Evolutionary conservation across 2,329 filamentous ascomycete species (phyloP), one percentile per base, ranked within the genome.

Genomic region (Alternaria infectoria): DNA sequence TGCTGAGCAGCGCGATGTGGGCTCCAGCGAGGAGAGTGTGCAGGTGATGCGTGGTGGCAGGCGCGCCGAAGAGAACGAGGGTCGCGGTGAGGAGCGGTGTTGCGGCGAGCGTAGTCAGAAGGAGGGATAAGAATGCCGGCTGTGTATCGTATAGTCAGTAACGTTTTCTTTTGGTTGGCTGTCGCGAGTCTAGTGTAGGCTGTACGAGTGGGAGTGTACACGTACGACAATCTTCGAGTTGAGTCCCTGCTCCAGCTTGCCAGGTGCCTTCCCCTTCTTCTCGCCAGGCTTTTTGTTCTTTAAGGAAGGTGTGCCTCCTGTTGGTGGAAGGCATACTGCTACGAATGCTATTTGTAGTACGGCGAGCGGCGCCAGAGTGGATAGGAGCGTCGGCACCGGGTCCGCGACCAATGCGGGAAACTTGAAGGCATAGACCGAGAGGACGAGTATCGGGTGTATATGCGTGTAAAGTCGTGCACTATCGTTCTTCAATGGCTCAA

Each of bases 51-150:
- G 92, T 93, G 30, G 95, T 92, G 57, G 97, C 84, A 0, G 96
- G 96, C 8, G 95, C 96, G 75, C 96, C 96, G 80, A 97, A 96
- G 69, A 98, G 91, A 74, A 98, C 85, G 73, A 96, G 87, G 40
- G 89, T 81, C 46, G 88, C 77, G 77, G 85, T 81, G 47, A 90
- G 82, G 36, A 88, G 74, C 3, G 89, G 88, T 0, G 87, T 84
- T 6, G 85, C 84, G 56, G 88, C 83, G 63, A 87, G 78, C 17
- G 87, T 74, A 13, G 86, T 82, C 7, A 90, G 81, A 49, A 88
- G 78, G 30, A 95, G 86, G 8, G 91, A 90, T 61, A 94, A 84
- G 68, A 96, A 85, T 3, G 88, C 86, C 3, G 92, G 89, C 86
- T 97, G 26, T n/a, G n/a, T n/a, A n/a, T n/a, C n/a, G n/a, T n/a